Percentiles rank a stretch among this genome's conserved stretches.
Conservation (phyloP, 805 yeast species). For the Kregervanrija pseudodelftensis region DNA sequence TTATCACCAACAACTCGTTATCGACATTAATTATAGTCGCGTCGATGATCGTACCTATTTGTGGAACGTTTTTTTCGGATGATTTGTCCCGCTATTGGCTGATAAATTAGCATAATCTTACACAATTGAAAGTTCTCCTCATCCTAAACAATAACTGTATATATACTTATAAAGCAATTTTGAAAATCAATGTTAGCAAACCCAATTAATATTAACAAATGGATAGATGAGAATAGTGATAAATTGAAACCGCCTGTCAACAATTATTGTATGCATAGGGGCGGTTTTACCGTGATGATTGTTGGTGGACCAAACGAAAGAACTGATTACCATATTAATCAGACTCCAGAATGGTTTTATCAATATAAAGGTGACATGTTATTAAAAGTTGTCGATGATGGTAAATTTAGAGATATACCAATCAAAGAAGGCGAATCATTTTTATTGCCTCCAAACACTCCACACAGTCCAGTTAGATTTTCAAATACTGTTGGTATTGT, state of each 20-base stretch:
- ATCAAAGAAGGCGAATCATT: slow-evolving; percentile 88
- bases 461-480: slow-evolving; percentile 86
- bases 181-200: slow-evolving; percentile 37
- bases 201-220: slow-evolving; percentile 71
- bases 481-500: slow-evolving; percentile 84
- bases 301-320: slow-evolving; percentile 95
- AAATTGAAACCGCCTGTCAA: slow-evolving; percentile 87
- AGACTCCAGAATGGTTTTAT: slow-evolving; percentile 90
- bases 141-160: too few species aligned
- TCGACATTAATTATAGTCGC: too few species aligned
- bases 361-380: slow-evolving; percentile 85
- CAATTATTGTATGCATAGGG: slow-evolving; percentile 82
- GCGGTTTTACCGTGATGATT: slow-evolving; percentile 90
- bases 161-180: slow-evolving; percentile 19
- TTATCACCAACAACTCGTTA: too few species aligned
- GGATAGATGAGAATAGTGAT: slow-evolving; percentile 74
- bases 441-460: slow-evolving; percentile 73
- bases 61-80: too few species aligned
- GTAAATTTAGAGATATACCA: slow-evolving; percentile 63
- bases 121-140: too few species aligned
- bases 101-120: too few species aligned
- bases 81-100: too few species aligned
- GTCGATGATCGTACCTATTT: too few species aligned
- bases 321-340: slow-evolving; percentile 88
- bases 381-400: slow-evolving; percentile 73